A percentile compares a stretch with the other conserved stretches of the same genome.
Conservation (phyloP, 2,329 filamentous ascomycete genomes). For the Pyricularia sp. region DNA sequence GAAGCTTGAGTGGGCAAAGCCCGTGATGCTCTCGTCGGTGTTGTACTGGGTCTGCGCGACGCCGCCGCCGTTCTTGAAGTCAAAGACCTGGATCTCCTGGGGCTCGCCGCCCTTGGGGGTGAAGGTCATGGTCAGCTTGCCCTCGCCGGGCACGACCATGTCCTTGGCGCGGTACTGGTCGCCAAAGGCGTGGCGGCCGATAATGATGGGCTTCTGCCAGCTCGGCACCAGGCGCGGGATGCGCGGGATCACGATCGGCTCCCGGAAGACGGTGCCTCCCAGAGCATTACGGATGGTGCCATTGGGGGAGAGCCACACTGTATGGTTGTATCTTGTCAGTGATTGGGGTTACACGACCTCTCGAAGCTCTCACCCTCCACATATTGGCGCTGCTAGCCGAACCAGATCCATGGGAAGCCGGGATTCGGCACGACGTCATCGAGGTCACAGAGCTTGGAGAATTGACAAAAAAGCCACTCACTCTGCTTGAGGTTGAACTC, state of each 20-base stretch:
- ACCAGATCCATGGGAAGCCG: not conserved
- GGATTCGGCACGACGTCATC: not conserved
- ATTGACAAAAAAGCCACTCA: conserved; percentile 32
- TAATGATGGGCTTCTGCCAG: conserved; percentile 99
- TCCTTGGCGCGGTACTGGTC: conserved; percentile 99
- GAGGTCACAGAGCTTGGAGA: conserved; percentile 3
- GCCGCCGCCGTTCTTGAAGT: conserved; percentile 79
- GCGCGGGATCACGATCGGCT: conserved; percentile 91
- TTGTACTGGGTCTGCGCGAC: conserved; percentile 97
- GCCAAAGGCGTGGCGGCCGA: conserved; percentile 95
- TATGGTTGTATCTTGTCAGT: conserved; percentile 30
- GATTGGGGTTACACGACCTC: not conserved
- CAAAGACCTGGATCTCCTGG: conserved; percentile 79
- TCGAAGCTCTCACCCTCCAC: not conserved
- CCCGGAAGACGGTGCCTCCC: conserved; percentile 96
- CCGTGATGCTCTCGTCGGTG: conserved; percentile 88
- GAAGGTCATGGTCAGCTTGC: conserved; percentile 90
- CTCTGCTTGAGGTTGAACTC: conserved; percentile 99
- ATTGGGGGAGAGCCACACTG: conserved; percentile 93
- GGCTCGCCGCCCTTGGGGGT: conserved; percentile 75
- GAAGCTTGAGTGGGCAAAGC: conserved; percentile 94
- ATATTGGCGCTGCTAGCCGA: not conserved
- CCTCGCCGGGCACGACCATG: conserved; percentile 69
- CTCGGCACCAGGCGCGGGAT: conserved; percentile 90
- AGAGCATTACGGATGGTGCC: conserved; percentile 71